Percentiles rank a stretch among this genome's conserved stretches.
Conservation (phyloP, 257 asterid genomes). For the Solanum habrochaites region DNA sequence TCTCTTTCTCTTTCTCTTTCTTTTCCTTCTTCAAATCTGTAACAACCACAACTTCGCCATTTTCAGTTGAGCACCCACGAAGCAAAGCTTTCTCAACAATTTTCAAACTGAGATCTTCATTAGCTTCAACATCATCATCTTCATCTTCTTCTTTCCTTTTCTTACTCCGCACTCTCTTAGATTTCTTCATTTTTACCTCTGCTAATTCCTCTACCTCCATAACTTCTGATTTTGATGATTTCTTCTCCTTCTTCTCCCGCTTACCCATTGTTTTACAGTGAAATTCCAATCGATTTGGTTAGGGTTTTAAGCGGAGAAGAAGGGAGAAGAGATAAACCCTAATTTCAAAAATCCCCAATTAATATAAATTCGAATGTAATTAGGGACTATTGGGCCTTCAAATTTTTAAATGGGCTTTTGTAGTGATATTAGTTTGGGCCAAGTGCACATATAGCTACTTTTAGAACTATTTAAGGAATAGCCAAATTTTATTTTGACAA, state of each 20-base stretch:
- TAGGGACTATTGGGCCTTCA: not conserved
- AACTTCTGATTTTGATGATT: not conserved
- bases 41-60: slow-evolving; percentile 16
- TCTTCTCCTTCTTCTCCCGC: not conserved
- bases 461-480: not conserved
- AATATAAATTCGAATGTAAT: not conserved
- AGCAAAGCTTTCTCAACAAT: slow-evolving; percentile 50
- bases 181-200: not conserved
- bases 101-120: slow-evolving; percentile 73
- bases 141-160: not conserved
- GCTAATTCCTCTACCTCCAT: not conserved
- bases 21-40: slow-evolving; percentile 18
- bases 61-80: slow-evolving; percentile 11
- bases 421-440: not conserved
- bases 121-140: slow-evolving; percentile 59
- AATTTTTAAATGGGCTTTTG: not conserved
- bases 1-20: slow-evolving; percentile 15
- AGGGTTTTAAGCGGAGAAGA: not conserved
- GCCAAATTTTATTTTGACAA: not conserved
- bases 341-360: not conserved
- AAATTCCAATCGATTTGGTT: not conserved
- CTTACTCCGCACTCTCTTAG: not conserved
- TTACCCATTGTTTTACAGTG: not conserved
- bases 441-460: not conserved
- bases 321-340: not conserved